These are phyloP conservation scores for Fusarium robinianum DNA, from an alignment of 2,329 filamentous ascomycete species.

Conservation along the genomic window DNA sequence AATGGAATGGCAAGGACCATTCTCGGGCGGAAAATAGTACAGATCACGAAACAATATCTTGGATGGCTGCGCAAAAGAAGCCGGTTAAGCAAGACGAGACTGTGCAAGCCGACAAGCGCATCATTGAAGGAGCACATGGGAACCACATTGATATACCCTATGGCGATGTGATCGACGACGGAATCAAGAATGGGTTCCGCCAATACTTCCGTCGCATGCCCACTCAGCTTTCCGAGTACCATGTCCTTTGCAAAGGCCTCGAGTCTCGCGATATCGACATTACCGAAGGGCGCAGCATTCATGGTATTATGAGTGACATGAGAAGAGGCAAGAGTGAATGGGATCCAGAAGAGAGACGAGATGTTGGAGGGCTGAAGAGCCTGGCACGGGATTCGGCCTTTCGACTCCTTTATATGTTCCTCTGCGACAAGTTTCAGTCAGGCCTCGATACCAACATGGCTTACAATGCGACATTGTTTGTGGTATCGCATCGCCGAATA, in stretches of 20 bases:
- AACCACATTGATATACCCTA: background rate
- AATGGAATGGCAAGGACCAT: conserved; percentile 22
- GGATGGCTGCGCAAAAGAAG: background rate
- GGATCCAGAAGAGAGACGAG: background rate
- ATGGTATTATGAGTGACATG: background rate
- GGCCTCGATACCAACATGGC: background rate
- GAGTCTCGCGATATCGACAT: conserved; percentile 2
- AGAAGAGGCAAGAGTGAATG: conserved; percentile 6
- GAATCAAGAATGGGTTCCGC: background rate
- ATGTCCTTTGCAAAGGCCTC: background rate
- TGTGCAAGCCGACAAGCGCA: background rate
- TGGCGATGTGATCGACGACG: background rate
- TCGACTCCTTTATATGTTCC: conserved; percentile 6
- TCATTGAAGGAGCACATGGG: background rate
- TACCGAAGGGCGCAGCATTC: background rate
- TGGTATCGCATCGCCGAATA: background rate
- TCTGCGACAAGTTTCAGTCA: background rate
- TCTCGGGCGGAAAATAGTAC: background rate
- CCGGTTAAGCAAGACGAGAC: background rate
- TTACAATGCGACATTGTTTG: background rate
- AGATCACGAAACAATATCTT: background rate
- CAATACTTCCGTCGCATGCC: conserved; percentile 8
- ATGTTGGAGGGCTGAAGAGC: conserved; percentile 4
- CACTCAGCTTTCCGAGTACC: background rate
- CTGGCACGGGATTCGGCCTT: conserved; percentile 5